These are phyloP conservation scores for Osmozyma mogii DNA, from an alignment of 805 yeast species.

Conservation along the genomic window DNA sequence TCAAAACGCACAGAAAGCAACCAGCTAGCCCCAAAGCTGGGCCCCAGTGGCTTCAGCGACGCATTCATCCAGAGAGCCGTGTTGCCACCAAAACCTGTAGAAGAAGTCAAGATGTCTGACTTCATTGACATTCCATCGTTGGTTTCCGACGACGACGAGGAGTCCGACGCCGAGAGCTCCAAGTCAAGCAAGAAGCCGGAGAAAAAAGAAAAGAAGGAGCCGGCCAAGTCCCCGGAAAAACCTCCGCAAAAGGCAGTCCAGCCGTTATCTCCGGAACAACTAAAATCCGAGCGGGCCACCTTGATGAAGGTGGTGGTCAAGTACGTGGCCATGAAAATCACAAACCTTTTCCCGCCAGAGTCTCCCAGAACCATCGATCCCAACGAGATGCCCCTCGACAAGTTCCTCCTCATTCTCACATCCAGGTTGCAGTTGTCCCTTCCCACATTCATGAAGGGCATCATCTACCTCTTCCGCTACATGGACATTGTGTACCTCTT, in stretches of 20 bases:
- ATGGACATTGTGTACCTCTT: conserved; percentile 40
- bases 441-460: conserved; percentile 31
- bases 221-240: not conserved
- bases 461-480: conserved; percentile 36
- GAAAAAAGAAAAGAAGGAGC: conserved; percentile 1
- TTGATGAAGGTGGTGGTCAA: conserved; percentile 36
- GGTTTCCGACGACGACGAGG: conserved; percentile 24
- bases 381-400: conserved; percentile 31
- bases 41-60: too few relatives aligned
- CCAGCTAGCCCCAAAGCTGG: too few relatives aligned
- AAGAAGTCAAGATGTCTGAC: conserved; percentile 11
- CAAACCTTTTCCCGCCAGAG: conserved; percentile 37
- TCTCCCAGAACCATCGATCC: conserved; percentile 16
- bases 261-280: conserved; percentile 12
- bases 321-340: conserved; percentile 35
- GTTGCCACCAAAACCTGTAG: conserved; percentile 2
- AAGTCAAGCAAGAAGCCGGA: conserved; percentile 6
- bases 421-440: conserved; percentile 29
- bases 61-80: not conserved
- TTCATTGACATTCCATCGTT: conserved; percentile 25
- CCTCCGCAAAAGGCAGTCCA: not conserved
- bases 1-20: conserved; percentile 3
- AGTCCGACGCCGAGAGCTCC: conserved; percentile 20
- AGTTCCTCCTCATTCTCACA: conserved; percentile 29
- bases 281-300: conserved; percentile 26